Evolutionary conservation across 1,284 basidiomycete genomes (phyloP).

Genomic region (Amylostereum areolatum): DNA sequence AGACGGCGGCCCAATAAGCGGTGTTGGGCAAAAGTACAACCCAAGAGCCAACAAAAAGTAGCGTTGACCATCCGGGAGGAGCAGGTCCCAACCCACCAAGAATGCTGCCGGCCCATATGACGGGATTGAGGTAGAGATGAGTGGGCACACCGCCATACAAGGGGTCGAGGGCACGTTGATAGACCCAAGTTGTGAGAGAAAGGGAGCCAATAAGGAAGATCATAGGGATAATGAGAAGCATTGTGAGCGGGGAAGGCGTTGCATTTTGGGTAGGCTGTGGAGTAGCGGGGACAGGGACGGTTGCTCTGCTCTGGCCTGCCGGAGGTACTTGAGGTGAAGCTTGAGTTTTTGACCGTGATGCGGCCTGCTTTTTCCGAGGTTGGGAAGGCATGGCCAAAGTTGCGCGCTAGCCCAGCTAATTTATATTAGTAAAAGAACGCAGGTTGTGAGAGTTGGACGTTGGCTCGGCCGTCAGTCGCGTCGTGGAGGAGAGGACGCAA

Average conservation of each 20-base stretch:
- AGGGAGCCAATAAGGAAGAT: conserved; percentile 27
- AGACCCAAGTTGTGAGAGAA: conserved; percentile 48
- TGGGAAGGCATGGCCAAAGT: conserved; percentile 5
- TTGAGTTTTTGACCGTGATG: neutral
- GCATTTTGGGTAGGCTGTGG: no score
- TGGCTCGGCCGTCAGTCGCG: no score
- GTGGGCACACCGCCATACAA: conserved; percentile 53
- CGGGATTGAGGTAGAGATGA: conserved; percentile 37
- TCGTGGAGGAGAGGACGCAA: no score
- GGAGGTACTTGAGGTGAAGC: neutral
- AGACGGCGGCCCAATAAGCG: conserved; percentile 56
- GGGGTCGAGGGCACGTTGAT: conserved; percentile 49
- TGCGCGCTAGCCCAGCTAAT: no score
- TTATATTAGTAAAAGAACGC: no score
- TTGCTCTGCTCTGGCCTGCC: no score
- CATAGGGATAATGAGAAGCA: conserved; percentile 18
- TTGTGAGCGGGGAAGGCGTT: neutral
- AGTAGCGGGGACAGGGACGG: no score
- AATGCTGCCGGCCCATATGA: conserved; percentile 33
- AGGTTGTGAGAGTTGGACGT: no score
- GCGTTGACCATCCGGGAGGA: conserved; percentile 20
- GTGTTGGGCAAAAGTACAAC: conserved; percentile 53
- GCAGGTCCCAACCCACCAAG: conserved; percentile 31
- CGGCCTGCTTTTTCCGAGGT: conserved; percentile 7
- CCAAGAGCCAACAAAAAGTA: conserved; percentile 36